A percentile compares a stretch with the other conserved stretches of the same genome.
phyloP scores from a whole-genome alignment of 2,329 filamentous ascomycete species.

The Knufia petricola region DNA sequence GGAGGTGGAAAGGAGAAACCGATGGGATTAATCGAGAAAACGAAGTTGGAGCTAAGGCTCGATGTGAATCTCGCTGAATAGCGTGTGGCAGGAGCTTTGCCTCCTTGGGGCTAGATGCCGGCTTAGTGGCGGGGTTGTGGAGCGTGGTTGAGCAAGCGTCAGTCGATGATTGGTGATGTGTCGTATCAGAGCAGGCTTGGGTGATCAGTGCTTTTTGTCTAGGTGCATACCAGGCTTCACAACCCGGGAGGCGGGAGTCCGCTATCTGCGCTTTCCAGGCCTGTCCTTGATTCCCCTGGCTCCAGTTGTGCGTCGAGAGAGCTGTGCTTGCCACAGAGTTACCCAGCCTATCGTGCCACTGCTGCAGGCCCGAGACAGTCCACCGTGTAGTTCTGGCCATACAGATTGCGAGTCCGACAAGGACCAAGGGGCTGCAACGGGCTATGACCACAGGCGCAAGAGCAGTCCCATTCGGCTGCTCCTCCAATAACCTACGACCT shows the following conservation, averaged over 20 bases:
- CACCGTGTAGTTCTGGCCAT: background rate
- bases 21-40: background rate
- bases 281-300: constrained; percentile 1
- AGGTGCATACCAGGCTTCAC: constrained; percentile 3
- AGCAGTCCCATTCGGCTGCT: background rate
- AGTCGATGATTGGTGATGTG: background rate
- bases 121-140: constrained; percentile 3
- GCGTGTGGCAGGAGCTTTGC: constrained; percentile 5
- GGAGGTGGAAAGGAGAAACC: constrained; percentile 15
- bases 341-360: constrained; percentile 1
- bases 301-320: background rate
- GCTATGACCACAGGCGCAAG: background rate
- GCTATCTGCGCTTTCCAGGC: constrained; percentile 1
- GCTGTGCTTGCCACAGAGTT: background rate
- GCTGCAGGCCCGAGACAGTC: background rate
- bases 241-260: background rate
- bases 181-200: background rate
- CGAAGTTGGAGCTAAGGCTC: background rate
- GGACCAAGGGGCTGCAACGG: background rate
- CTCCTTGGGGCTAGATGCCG: background rate
- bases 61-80: background rate
- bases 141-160: background rate
- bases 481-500: constrained; percentile 7
- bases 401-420: background rate
- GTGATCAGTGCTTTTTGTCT: constrained; percentile 7